Evolutionary conservation across 2,329 filamentous ascomycete species (phyloP), one percentile per base, ranked within the genome.

Genomic region (Bipolaris oryzae): DNA sequence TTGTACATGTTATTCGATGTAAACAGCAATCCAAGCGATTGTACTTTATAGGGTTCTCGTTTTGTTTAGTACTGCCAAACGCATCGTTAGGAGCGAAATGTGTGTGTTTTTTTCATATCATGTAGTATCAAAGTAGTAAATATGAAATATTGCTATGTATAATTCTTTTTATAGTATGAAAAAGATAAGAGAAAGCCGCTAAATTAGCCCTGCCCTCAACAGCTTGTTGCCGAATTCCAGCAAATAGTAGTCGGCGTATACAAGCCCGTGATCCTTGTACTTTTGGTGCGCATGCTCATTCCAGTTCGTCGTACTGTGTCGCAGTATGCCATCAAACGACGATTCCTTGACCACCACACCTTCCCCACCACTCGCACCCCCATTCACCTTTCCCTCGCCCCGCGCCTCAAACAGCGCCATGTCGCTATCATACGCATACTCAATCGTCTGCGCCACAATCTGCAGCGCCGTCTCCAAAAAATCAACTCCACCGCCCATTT

Each of bases 171-270:
- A 41, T 7, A 6, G 20, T 5, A 15, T 23, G 13, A 10, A 37
- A 35, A 31, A 41, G 23, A n/a, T 25, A 28, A 50, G 23, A 10
- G 13, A 41, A 41, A 1, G 15, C 18, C 15, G 10, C 39, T 51
- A 74, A 16, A 74, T 23, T 16, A 73, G 58, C 0, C 73, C 72
- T 10, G 67, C 63, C 37, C 74, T 66, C 38, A 83, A 53, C n/a
- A 83, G 60, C 44, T 78, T 76, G 50, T 82, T 83, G 6, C 80
- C 80, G 34, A 80, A 74, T 31, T 81, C 69, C 13, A 82, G 54
- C 31, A 82, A 75, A 53, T 75, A 82, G 60, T 82, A 82, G 56
- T 82, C 80, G 0, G 80, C 80, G 63, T 82, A 82, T 0, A 82
- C 80, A 18, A 83, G 57, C 1, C 80, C 80, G 64, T 82, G 80